Evolutionary conservation across 2,329 filamentous ascomycete species (phyloP), one percentile per base, ranked within the genome.

Genomic region (Xylaria sp.): DNA sequence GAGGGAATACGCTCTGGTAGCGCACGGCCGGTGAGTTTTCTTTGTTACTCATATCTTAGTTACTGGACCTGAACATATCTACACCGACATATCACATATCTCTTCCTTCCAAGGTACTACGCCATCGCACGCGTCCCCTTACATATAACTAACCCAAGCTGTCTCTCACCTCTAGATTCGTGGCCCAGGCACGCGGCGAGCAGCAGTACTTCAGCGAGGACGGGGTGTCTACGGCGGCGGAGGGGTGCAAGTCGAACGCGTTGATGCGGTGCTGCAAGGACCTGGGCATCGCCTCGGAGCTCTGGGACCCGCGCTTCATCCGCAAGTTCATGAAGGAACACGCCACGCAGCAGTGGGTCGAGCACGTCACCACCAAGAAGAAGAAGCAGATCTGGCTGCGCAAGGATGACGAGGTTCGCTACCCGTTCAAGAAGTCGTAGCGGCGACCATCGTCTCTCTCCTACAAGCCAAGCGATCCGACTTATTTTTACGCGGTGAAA

Each of bases 261-360:
- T 86, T 99, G 74, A 97, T 98, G 90, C 92, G 96, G 67, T 98
- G 95, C 87, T 98, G 96, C 86, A 99, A 99, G 84, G 96, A 99
- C 81, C 84, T 99, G 39, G 96, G 96, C 44, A 92, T 99, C 73
- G 96, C 94, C 1, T 94, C 92, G 73, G 96, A 99, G 82, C 87
- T 99, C 23, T 99, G 96, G 96, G 96, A 99, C 83, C 96, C 96
- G 44, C 86, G 92, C 65, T 99, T 92, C 83, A 94, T 98, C 73
- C 89, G 92, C 76, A 88, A 88, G 75, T 99, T 94, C 83, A 92
- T 92, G 85, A 89, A 89, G 76, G 83, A 90, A 75, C 83, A 92
- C 78, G 91, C 90, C 65, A 89, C 91, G 76, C 92, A 98, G 85
- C 86, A 91, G 41, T 97, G 95, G 89, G 95, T 95, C 52, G 96